Base-by-base conservation (phyloP, 768 basidiomycete species). In the Leucosporidium scottii region DNA sequence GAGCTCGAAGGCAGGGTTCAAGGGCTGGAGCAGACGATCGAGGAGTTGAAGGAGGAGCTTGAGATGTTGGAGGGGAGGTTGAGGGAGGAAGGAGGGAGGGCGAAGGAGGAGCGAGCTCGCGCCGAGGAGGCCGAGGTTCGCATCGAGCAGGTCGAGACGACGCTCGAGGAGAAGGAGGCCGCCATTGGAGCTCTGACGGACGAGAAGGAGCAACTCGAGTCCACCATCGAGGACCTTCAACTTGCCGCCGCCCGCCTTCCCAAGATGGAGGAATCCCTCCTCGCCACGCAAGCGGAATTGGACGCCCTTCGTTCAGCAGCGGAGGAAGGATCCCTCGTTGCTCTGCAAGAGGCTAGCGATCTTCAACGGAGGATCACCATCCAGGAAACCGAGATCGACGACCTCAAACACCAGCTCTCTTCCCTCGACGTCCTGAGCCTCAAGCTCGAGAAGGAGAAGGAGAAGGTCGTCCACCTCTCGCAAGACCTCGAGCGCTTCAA, bases 341-440 rank as follows among this genome's bases (percentile, higher is more conserved):
- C 64, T 10, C 5, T 65, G 6, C 44, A 65, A 18, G 70, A 67
- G 8, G 27, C 57, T 1, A 4, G 48, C 25, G 63, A 58, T 0
- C 51, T 67, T 5, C 60, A 65, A n/a, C 27, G 31, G 2, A 65
- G 65, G 4, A 55, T 67, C 2, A 36, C 62, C 2, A 39, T 47
- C 30, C 63, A 67, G n/a, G 69, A 71, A 25, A 20, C 25, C 3
- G 13, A 48, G 8, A 60, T 65, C 61, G 63, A 67, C 12, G 51
- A 64, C n/a, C 60, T 67, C 34, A 39, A 64, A 28, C 59, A 63
- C 1, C 27, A 51, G 4, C 23, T 58, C 12, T n/a, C 27, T 27
- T 55, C 54, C 20, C 8, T 28, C 17, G 70, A 67, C 12, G 57
- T 62, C 23, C 56, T 67, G 0, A 27, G 62, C 27, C 50, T 71